Conservation (phyloP, 2,329 filamentous ascomycete genomes). For the Xylariaceae sp. region DNA sequence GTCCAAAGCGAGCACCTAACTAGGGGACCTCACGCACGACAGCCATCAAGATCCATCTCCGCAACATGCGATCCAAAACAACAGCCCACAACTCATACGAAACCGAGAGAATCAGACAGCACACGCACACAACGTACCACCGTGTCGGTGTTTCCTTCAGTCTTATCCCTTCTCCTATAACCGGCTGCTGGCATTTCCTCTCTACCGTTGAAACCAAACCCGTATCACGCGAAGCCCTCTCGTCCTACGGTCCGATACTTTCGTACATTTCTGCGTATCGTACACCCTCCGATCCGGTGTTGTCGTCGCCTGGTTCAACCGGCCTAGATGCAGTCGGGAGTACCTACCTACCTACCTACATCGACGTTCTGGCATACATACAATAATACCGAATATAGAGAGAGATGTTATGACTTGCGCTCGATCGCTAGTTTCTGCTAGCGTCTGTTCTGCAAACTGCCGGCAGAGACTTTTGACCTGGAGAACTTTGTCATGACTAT, state of each 20-base stretch:
- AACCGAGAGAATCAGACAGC: too few relatives aligned
- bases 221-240: neutral
- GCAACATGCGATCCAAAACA: too few relatives aligned
- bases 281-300: neutral
- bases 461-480: neutral
- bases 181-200: constrained; percentile 9
- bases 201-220: constrained; percentile 6
- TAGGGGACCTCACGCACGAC: too few relatives aligned
- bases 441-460: neutral
- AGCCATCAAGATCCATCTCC: too few relatives aligned
- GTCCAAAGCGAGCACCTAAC: too few relatives aligned
- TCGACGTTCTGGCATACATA: neutral
- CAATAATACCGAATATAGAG: neutral
- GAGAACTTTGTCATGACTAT: neutral
- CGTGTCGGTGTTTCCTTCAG: neutral
- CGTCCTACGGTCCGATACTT: neutral
- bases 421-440: neutral
- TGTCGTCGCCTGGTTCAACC: neutral
- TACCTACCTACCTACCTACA: neutral
- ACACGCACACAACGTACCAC: too few relatives aligned
- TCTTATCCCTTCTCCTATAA: neutral
- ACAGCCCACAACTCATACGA: too few relatives aligned
- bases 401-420: neutral
- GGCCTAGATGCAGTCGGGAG: neutral
- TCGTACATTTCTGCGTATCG: neutral